Base-by-base conservation (phyloP, 2,329 filamentous ascomycete genomes). In the Pseudogymnoascus sp. region DNA sequence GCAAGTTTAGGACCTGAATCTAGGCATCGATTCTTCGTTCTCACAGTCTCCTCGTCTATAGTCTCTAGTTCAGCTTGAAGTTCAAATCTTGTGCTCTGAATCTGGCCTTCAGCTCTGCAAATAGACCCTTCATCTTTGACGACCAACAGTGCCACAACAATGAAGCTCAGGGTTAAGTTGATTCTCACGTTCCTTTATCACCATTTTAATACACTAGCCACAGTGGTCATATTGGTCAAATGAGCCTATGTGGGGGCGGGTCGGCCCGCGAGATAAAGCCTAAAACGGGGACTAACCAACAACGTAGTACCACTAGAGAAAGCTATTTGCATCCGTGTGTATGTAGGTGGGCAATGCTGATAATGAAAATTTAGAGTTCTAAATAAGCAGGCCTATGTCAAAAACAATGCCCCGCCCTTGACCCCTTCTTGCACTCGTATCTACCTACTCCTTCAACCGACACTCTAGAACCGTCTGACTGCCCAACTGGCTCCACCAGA, bases 391-490 rank as follows among this genome's bases (percentile, higher is more conserved):
- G 18, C 6, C 21, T 44, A 44, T 12, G 7, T 31, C 8, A 31
- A 3, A 31, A 8, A 11, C 8, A 31, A 23, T 23, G 11, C 23
- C 12, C 12, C 5, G 2, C n/a, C 4, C 5, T 60, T 25, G 8
- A 12, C n/a, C 8, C 4, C 25, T 4, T 7, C 47, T 14, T n/a
- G 5, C 10, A 33, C 25, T 50, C 47, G 16, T 6, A 33, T 18
- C 25, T 11, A 31, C 7, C 28, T 56, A 33, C 25, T 56, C 47
- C 5, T 63, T 63, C 42, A 66, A 35, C 16, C 38, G 61, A 40
- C 62, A 65, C 50, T 67, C 65, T 16, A 67, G 63, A 4, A 67
- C 65, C 11, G 59, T 56, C 35, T 66, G 62, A 6, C 53, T 50
- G 2, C 62, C 63, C 4, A 42, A 23, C 6, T 61, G 61, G 7